Percentiles rank a stretch among this genome's conserved stretches.
Conservation (phyloP, 495 filamentous ascomycete species). For the Aspergillus olivimuriae region DNA sequence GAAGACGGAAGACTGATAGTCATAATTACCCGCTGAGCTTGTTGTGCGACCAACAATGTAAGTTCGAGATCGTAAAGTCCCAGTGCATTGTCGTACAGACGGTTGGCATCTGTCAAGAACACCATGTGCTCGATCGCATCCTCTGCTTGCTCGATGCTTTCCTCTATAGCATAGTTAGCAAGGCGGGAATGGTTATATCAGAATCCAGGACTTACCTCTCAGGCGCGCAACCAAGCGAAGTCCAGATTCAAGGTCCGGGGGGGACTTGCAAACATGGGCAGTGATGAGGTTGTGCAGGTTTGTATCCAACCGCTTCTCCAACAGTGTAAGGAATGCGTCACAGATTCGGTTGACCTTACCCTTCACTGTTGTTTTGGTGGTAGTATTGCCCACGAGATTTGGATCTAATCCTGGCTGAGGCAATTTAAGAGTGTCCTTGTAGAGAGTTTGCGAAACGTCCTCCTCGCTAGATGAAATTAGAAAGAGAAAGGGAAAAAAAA, state of each 20-base stretch:
- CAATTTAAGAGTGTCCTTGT: slow-evolving; percentile 66
- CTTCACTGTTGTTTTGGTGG: slow-evolving; percentile 17
- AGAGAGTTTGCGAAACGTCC: slow-evolving; percentile 90
- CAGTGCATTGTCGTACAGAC: slow-evolving; percentile 84
- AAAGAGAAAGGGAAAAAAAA: background rate
- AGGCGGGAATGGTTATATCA: background rate
- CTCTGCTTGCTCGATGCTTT: slow-evolving; percentile 64
- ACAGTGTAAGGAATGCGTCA: slow-evolving; percentile 67
- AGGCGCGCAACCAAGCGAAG: slow-evolving; percentile 70
- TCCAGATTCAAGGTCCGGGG: slow-evolving; percentile 83
- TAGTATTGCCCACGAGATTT: background rate
- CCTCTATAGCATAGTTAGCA: slow-evolving; percentile 32
- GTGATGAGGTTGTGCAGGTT: slow-evolving; percentile 91
- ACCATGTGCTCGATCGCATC: slow-evolving; percentile 91
- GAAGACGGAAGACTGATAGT: background rate
- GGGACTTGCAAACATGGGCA: slow-evolving; percentile 86
- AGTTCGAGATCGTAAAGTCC: slow-evolving; percentile 90
- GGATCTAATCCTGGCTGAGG: slow-evolving; percentile 14
- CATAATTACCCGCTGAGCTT: slow-evolving; percentile 68
- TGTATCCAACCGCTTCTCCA: slow-evolving; percentile 56
- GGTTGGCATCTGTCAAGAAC: slow-evolving; percentile 89
- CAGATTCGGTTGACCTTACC: slow-evolving; percentile 85
- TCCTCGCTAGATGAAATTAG: slow-evolving; percentile 58
- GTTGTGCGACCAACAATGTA: slow-evolving; percentile 83
- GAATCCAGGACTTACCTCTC: slow-evolving; percentile 40